phyloP scores from a whole-genome alignment of 2,329 filamentous ascomycete genomes.

The Nothophoma quercina region DNA sequence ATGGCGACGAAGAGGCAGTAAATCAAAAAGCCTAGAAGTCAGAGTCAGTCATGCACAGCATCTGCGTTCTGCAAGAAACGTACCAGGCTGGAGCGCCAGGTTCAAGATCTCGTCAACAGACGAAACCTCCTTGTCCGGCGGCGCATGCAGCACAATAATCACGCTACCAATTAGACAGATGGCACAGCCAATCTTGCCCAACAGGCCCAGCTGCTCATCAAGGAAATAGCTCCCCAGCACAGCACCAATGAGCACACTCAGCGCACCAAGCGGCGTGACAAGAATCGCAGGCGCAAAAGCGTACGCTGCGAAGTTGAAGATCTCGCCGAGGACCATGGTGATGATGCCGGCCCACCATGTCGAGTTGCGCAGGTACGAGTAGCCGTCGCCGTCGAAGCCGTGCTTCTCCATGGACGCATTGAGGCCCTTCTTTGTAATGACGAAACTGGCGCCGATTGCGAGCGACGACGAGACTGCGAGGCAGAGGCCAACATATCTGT shows the following conservation, averaged over 20 bases:
- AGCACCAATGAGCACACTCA: slow-evolving; percentile 93
- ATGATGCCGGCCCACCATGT: slow-evolving; percentile 96
- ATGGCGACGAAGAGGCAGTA: slow-evolving; percentile 82
- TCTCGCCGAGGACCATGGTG: slow-evolving; percentile 86
- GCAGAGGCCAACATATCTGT: slow-evolving; percentile 52
- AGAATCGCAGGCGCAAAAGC: slow-evolving; percentile 98
- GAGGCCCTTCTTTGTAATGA: slow-evolving; percentile 98
- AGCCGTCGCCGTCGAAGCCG: slow-evolving; percentile 97
- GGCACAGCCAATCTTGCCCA: slow-evolving; percentile 94
- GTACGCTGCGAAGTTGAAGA: slow-evolving; percentile 98
- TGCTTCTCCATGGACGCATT: slow-evolving; percentile 89
- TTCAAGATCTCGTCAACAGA: slow-evolving; percentile 91
- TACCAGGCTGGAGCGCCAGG: slow-evolving; percentile 91
- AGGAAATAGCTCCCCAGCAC: slow-evolving; percentile 95
- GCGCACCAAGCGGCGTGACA: slow-evolving; percentile 90
- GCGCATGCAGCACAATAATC: slow-evolving; percentile 96
- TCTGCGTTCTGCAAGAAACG: slow-evolving; percentile 14
- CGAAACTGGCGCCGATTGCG: slow-evolving; percentile 75
- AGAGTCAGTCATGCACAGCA: slow-evolving; percentile 18
- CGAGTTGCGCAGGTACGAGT: slow-evolving; percentile 91
- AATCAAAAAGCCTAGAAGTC: slow-evolving; percentile 77
- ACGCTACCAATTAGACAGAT: slow-evolving; percentile 96
- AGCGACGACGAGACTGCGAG: slow-evolving; percentile 51
- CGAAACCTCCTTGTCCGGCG: slow-evolving; percentile 88
- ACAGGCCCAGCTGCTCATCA: slow-evolving; percentile 83